Conservation (phyloP, 2,329 filamentous ascomycete species). For the Aspergillus oerlinghausenensis region DNA sequence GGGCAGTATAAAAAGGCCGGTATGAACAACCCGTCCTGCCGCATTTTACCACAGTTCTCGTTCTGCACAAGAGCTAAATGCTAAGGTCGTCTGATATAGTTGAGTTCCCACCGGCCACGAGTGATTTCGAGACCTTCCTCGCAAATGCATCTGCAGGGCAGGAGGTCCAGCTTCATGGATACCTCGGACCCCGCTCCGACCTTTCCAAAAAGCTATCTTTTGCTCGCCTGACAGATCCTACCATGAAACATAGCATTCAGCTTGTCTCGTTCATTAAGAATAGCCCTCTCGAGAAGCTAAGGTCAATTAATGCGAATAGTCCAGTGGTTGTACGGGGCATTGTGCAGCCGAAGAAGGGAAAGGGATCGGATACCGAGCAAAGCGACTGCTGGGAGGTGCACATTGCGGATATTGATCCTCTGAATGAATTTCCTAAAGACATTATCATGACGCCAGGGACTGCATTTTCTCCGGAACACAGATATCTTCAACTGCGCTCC, state of each 20-base stretch:
- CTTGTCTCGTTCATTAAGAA: conserved; percentile 44
- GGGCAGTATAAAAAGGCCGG: conserved; percentile 44
- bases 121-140: conserved; percentile 36
- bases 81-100: conserved; percentile 31
- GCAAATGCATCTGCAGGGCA: conserved; percentile 28
- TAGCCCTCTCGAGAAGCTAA: conserved; percentile 38
- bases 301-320: conserved; percentile 45
- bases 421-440: conserved; percentile 71
- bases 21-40: conserved; percentile 23
- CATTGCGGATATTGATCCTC: conserved; percentile 57
- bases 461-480: conserved; percentile 66
- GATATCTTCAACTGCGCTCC: conserved; percentile 82
- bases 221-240: conserved; percentile 51
- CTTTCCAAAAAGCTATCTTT: conserved; percentile 68
- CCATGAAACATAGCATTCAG: conserved; percentile 45
- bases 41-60: not conserved
- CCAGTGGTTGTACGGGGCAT: conserved; percentile 52
- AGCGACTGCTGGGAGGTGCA: conserved; percentile 53
- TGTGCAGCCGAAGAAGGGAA: conserved; percentile 39
- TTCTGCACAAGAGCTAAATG: not conserved
- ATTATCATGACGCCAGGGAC: conserved; percentile 72
- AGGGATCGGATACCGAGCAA: conserved; percentile 23
- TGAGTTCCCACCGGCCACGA: conserved; percentile 43
- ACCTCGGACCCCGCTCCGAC: conserved; percentile 64
- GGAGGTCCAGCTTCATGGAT: conserved; percentile 61